Conservation (phyloP, 352 stramenopile species). For the Hyaloperonospora brassicae region DNA sequence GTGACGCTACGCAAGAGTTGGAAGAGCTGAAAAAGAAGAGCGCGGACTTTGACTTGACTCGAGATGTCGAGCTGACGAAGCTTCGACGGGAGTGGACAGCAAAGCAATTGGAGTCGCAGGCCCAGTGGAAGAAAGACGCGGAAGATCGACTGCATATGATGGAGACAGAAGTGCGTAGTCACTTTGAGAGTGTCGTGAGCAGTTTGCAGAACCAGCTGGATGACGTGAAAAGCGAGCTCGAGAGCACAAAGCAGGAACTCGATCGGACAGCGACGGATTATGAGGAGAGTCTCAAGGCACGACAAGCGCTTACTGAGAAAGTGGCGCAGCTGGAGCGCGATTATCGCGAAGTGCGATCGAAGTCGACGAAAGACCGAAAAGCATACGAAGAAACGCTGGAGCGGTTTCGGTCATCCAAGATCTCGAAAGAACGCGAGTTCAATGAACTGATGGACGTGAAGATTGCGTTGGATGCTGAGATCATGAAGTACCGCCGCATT, state of each 20-base stretch:
- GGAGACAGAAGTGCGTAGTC: conserved; percentile 65
- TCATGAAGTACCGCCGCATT: conserved; percentile 75
- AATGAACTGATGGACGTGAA: conserved; percentile 87
- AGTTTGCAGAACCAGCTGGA: conserved; percentile 56
- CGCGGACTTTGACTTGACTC: conserved; percentile 58
- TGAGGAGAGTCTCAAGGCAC: conserved; percentile 65
- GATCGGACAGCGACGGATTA: conserved; percentile 76
- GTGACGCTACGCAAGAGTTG: conserved; percentile 54
- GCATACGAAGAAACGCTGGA: conserved; percentile 63
- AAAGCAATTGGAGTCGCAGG: conserved; percentile 65
- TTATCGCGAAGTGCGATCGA: conserved; percentile 63
- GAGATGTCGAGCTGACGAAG: conserved; percentile 58
- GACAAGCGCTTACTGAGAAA: conserved; percentile 70
- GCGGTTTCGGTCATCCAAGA: conserved; percentile 56
- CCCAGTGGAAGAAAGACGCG: conserved; percentile 70
- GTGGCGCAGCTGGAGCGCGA: conserved; percentile 71
- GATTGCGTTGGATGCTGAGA: conserved; percentile 68
- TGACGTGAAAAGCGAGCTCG: conserved; percentile 48
- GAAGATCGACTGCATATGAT: conserved; percentile 63
- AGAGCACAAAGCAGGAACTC: conserved; percentile 64
- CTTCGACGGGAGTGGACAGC: conserved; percentile 69
- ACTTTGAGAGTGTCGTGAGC: conserved; percentile 53
- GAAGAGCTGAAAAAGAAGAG: conserved; percentile 70
- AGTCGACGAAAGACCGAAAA: conserved; percentile 76
- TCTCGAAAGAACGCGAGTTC: conserved; percentile 71